These are phyloP conservation scores for Neophaeococcomyces aloes DNA, from an alignment of 2,329 filamentous ascomycete genomes.

Conservation along the genomic window DNA sequence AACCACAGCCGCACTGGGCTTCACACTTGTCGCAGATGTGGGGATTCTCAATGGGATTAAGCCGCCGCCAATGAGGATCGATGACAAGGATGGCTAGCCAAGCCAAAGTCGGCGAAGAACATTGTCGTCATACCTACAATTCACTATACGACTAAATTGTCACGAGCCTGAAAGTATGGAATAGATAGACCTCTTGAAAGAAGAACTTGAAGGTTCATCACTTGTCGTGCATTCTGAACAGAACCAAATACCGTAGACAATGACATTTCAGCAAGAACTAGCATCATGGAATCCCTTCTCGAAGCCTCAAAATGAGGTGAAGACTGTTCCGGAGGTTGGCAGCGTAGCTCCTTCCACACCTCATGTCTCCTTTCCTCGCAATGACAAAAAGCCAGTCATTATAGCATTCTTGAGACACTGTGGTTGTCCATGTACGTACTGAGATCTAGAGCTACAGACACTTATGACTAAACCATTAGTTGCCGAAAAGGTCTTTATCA, in stretches of 20 bases:
- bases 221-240: too few relatives aligned
- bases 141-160: too few relatives aligned
- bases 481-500: slow-evolving; percentile 55
- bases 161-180: too few relatives aligned
- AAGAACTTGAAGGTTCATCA: too few relatives aligned
- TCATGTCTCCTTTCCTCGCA: slow-evolving; percentile 43
- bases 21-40: too few relatives aligned
- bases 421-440: slow-evolving; percentile 58
- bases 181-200: too few relatives aligned
- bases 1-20: not conserved
- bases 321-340: slow-evolving; percentile 43
- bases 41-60: too few relatives aligned
- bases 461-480: slow-evolving; percentile 34
- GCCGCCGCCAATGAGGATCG: too few relatives aligned
- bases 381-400: slow-evolving; percentile 45
- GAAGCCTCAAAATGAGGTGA: slow-evolving; percentile 15
- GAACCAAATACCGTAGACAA: too few relatives aligned
- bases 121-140: too few relatives aligned
- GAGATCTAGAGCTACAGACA: not conserved
- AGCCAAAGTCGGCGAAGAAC: too few relatives aligned
- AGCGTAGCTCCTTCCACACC: slow-evolving; percentile 45
- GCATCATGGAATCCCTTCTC: slow-evolving; percentile 7
- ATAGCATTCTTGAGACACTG: slow-evolving; percentile 62
- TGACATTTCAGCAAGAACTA: slow-evolving; percentile 8
- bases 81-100: too few relatives aligned